phyloP scores from a whole-genome alignment of 441 rosid species.

The Codiaeum variegatum region DNA sequence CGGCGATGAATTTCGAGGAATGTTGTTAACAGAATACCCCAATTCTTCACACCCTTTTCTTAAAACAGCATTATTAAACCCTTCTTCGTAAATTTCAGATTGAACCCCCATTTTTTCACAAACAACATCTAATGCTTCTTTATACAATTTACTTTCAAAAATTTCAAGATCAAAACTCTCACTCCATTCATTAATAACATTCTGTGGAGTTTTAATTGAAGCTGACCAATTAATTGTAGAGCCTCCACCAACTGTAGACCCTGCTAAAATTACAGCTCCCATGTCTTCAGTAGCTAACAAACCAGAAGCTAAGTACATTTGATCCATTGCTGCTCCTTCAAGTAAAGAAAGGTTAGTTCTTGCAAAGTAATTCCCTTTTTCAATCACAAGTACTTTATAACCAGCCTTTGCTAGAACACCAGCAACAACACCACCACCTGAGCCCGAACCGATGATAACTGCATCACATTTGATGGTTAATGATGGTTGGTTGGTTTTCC shows the following conservation, averaged over 20 bases:
- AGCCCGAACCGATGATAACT: constrained; percentile 78
- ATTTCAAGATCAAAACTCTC: constrained; percentile 40
- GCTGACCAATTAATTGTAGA: constrained; percentile 86
- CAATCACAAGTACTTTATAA: constrained; percentile 66
- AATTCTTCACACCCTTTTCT: constrained; percentile 71
- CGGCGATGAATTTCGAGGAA: constrained; percentile 59
- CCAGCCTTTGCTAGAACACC: constrained; percentile 76
- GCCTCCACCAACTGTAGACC: constrained; percentile 85
- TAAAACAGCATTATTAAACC: constrained; percentile 58
- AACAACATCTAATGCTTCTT: constrained; percentile 61
- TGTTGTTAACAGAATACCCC: constrained; percentile 48
- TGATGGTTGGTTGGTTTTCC: constrained; percentile 27
- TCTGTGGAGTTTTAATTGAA: constrained; percentile 60
- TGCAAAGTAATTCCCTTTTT: constrained; percentile 67
- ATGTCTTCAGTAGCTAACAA: constrained; percentile 53
- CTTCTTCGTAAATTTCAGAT: constrained; percentile 52
- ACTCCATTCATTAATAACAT: constrained; percentile 69
- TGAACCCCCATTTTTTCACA: constrained; percentile 78
- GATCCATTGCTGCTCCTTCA: constrained; percentile 72
- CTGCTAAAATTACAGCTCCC: constrained; percentile 56
- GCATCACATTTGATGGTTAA: constrained; percentile 60
- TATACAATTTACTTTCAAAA: constrained; percentile 52
- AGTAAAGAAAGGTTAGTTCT: constrained; percentile 61
- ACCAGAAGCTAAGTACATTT: constrained; percentile 67
- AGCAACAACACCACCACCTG: constrained; percentile 75